Base-by-base conservation (phyloP, 345 rosid species). In the Streptanthus diversifolius region DNA sequence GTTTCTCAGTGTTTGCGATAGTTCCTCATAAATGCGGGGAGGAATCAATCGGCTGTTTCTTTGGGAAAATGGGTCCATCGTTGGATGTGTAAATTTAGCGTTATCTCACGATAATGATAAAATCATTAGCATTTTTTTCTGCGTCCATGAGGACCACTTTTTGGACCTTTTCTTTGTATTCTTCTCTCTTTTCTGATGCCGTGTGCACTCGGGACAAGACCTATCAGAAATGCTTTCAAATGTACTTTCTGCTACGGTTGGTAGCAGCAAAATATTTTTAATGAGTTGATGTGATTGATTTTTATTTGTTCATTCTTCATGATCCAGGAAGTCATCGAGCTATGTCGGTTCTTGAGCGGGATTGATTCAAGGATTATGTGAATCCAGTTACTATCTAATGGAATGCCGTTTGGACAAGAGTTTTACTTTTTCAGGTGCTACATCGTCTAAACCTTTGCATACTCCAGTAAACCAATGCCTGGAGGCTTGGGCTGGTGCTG, bases 401-500 rank as follows among this genome's bases (percentile, higher is more conserved):
- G 79, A 74, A 47, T 32, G 48, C 48, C 48, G 19, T 53, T 41
- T 73, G 41, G 51, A 47, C 35, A 66, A 60, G 64, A 41, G 48
- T 0, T 30, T 61, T 51, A 8, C 61, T 0, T 30, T 61, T 51
- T 12, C 61, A 10, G 66, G 7, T 58, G 22, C n/a, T 58, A 39
- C 43, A 52, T 37, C 61, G 29, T 54, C 55, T 60, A 76, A 63
- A 30, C 70, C 35, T 61, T 32, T 68, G 70, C 15, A 5, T 40
- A 60, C 48, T 39, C 78, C 44, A 17, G 33, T 56, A 10, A 57
- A 66, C 0, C 77, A 57, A 47, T 37, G 53, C 19, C 2, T 47
- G 13, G 25, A 65, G 66, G 77, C 72, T 63, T 62, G 63, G 39
- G 25, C 45, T 22, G 57, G 27, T 6, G 71, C 68, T 47, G 95